Conservation (phyloP, 192 early-diverging fungal genomes). For the Umbelopsis sp. region DNA sequence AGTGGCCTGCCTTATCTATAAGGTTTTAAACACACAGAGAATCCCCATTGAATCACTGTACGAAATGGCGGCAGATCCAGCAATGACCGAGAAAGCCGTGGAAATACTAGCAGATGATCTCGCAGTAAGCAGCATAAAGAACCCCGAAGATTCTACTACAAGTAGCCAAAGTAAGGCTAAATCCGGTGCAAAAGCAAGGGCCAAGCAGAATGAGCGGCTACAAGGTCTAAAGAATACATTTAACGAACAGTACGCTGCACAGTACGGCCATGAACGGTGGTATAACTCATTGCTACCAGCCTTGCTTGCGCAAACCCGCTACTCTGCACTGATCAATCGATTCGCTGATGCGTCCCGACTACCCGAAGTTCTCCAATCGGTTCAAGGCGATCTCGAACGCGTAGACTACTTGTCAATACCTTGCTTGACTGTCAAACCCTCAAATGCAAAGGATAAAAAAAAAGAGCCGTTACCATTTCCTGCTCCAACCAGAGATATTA, state of each 20-base stretch:
- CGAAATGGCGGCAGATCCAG: background rate
- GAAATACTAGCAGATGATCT: background rate
- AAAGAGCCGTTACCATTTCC: constrained; percentile 29
- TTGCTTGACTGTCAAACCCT: background rate
- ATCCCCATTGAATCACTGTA: background rate
- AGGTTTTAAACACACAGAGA: no score
- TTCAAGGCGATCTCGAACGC: constrained; percentile 12
- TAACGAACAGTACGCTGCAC: constrained; percentile 1
- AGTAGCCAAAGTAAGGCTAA: background rate
- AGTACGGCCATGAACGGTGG: constrained; percentile 14
- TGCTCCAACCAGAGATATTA: constrained; percentile 28
- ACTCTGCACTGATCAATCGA: constrained; percentile 15
- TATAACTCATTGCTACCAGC: constrained; percentile 1
- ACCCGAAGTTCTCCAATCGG: background rate
- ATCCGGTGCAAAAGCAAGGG: background rate
- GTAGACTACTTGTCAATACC: constrained; percentile 1
- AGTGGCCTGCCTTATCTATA: no score
- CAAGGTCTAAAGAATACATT: background rate
- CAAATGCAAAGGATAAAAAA: background rate
- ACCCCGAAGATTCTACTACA: background rate
- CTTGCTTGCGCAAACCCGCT: background rate
- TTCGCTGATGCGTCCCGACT: constrained; percentile 1
- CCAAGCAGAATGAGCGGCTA: constrained; percentile 1
- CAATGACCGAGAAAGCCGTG: background rate
- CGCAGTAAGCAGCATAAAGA: background rate